phyloP scores from a whole-genome alignment of 108 stramenopile genomes.

The Nitzschia palea region DNA sequence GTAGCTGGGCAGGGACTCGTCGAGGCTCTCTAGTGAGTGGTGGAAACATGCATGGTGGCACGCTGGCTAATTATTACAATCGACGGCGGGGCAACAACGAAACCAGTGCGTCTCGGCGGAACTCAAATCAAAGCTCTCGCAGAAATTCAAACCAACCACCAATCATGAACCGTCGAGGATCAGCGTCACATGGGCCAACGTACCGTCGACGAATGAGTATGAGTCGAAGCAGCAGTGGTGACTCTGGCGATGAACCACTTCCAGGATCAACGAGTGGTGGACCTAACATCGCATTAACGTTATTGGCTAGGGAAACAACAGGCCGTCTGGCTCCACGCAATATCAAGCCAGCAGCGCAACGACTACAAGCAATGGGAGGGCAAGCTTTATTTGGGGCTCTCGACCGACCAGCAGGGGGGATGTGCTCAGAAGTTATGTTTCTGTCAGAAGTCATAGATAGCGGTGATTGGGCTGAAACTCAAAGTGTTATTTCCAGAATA shows the following conservation, averaged over 20 bases:
- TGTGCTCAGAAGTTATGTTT: slow-evolving; percentile 46
- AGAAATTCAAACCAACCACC: background rate
- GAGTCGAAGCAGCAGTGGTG: slow-evolving; percentile 1
- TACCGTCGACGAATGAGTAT: slow-evolving; percentile 35
- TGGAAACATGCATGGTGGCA: slow-evolving; percentile 41
- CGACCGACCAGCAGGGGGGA: slow-evolving; percentile 52
- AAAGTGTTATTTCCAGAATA: slow-evolving; percentile 44
- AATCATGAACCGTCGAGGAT: slow-evolving; percentile 19
- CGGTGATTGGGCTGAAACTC: slow-evolving; percentile 61
- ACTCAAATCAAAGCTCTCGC: slow-evolving; percentile 2
- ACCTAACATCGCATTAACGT: slow-evolving; percentile 41
- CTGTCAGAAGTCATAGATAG: slow-evolving; percentile 44
- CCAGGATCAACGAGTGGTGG: slow-evolving; percentile 1
- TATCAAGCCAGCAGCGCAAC: slow-evolving; percentile 10
- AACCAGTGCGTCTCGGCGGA: background rate
- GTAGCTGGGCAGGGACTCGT: slow-evolving; percentile 21
- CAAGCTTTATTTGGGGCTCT: slow-evolving; percentile 29
- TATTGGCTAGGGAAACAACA: slow-evolving; percentile 48
- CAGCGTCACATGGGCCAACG: slow-evolving; percentile 19
- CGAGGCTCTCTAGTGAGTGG: slow-evolving; percentile 29
- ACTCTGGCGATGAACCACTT: background rate
- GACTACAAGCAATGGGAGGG: slow-evolving; percentile 43
- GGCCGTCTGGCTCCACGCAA: slow-evolving; percentile 11
- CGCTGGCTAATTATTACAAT: slow-evolving; percentile 42
- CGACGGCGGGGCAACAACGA: background rate